These are phyloP conservation scores for Pseudogymnoascus sp. DNA, from an alignment of 2,329 filamentous ascomycete species.

Conservation along the genomic window DNA sequence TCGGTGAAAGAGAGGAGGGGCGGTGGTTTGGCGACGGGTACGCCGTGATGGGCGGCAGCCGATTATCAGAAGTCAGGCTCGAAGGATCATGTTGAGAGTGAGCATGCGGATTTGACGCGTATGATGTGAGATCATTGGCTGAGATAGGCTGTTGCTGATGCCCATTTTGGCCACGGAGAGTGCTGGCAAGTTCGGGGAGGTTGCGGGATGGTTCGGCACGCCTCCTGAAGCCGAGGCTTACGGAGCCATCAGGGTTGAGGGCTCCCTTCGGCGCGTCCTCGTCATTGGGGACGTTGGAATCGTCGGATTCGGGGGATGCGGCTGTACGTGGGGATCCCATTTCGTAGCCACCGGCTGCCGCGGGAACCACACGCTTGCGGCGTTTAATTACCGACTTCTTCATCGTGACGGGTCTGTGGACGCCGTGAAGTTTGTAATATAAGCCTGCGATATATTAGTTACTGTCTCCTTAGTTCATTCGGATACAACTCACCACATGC, in stretches of 20 bases:
- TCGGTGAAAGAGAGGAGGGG: slow-evolving; percentile 51
- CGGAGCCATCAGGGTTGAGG: slow-evolving; percentile 55
- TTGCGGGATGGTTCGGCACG: slow-evolving; percentile 27
- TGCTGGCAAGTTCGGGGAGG: slow-evolving; percentile 23
- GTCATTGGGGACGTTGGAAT: not conserved
- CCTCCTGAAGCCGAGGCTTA: slow-evolving; percentile 52
- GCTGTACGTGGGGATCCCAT: slow-evolving; percentile 14
- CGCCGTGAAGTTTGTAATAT: slow-evolving; percentile 92
- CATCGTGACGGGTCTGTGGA: slow-evolving; percentile 93
- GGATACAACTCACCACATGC: slow-evolving; percentile 68
- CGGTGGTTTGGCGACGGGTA: slow-evolving; percentile 36
- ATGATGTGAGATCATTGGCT: slow-evolving; percentile 36
- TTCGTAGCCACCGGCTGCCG: slow-evolving; percentile 40
- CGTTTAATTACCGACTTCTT: slow-evolving; percentile 97
- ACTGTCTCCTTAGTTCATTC: not conserved
- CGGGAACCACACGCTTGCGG: slow-evolving; percentile 87
- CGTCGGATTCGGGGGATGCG: slow-evolving; percentile 27
- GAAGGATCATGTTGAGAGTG: slow-evolving; percentile 26
- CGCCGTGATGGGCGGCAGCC: slow-evolving; percentile 42
- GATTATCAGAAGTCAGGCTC: slow-evolving; percentile 48
- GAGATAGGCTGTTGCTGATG: slow-evolving; percentile 36
- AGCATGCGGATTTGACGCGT: slow-evolving; percentile 29
- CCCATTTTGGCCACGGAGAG: slow-evolving; percentile 19
- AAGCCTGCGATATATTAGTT: slow-evolving; percentile 50
- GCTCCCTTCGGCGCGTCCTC: slow-evolving; percentile 38